Evolutionary conservation across 2,329 filamentous ascomycete genomes (phyloP).

Genomic region (Helotiales sp.): DNA sequence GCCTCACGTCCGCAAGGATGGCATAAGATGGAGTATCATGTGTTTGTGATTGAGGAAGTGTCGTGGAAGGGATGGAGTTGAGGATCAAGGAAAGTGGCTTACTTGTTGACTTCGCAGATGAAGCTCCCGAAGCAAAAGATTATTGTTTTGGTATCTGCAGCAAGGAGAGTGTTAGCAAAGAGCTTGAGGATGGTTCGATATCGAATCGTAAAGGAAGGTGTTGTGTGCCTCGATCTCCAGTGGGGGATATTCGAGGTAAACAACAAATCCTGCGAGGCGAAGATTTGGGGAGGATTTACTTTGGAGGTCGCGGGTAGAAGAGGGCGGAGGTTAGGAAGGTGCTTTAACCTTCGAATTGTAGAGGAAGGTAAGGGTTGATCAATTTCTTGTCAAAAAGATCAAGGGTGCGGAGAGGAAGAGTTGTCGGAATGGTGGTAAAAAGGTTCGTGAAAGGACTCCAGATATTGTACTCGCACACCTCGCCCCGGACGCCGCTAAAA

Average conservation of each 20-base stretch:
- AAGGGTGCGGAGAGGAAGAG: background rate
- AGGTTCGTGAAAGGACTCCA: no score
- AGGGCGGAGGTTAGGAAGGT: constrained; percentile 6
- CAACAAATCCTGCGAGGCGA: background rate
- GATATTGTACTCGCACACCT: no score
- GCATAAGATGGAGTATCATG: no score
- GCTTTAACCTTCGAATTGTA: constrained; percentile 7
- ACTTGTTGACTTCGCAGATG: background rate
- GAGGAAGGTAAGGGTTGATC: background rate
- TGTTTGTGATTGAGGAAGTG: background rate
- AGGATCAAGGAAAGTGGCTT: background rate
- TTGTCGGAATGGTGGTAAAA: no score
- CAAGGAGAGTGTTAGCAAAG: background rate
- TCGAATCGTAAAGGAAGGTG: background rate
- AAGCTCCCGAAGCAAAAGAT: background rate
- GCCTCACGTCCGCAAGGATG: no score
- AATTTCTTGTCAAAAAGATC: background rate
- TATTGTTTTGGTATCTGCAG: background rate
- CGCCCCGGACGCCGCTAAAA: no score
- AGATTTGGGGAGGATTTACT: background rate
- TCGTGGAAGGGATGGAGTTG: background rate
- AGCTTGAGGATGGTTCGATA: background rate
- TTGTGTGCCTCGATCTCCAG: background rate
- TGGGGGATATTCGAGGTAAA: background rate
- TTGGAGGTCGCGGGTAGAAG: background rate